A percentile compares a stretch with the other conserved stretches of the same genome.
phyloP scores from a whole-genome alignment of 1,139 yeast species.

The Candida sojae region DNA sequence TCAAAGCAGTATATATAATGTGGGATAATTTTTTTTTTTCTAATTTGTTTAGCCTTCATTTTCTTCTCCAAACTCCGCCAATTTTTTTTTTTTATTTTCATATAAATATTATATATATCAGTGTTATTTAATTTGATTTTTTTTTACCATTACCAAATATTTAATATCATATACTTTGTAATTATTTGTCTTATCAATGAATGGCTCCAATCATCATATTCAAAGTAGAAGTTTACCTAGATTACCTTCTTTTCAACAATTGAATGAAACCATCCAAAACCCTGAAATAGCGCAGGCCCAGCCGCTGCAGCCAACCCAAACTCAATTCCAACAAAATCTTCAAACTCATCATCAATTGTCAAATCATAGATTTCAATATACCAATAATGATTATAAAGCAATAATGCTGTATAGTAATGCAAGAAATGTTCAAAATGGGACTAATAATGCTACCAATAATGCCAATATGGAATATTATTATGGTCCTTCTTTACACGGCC shows the following conservation, averaged over 20 bases:
- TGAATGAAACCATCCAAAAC: constrained; percentile 14
- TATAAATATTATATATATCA: too few relatives aligned
- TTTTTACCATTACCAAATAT: not conserved
- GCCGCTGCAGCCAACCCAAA: not conserved
- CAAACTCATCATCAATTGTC: not conserved
- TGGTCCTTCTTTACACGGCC: constrained; percentile 10
- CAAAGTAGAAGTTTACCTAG: constrained; percentile 11
- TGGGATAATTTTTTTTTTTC: not conserved
- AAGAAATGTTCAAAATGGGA: not conserved
- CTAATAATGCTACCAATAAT: not conserved
- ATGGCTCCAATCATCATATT: constrained; percentile 8
- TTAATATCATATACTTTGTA: not conserved
- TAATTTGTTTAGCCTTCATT: not conserved
- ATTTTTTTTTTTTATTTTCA: too few relatives aligned
- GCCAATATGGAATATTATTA: constrained; percentile 10
- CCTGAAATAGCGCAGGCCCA: constrained; percentile 9
- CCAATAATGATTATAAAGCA: not conserved
- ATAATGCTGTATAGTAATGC: not conserved
- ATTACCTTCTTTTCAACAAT: constrained; percentile 18
- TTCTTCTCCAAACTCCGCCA: too few relatives aligned
- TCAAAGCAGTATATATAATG: not conserved
- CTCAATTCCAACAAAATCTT: not conserved
- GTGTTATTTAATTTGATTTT: too few relatives aligned
- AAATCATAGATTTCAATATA: constrained; percentile 1
- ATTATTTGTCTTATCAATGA: constrained; percentile 7